Conservation (phyloP, 1,284 basidiomycete species). For the Tilletia indica region DNA sequence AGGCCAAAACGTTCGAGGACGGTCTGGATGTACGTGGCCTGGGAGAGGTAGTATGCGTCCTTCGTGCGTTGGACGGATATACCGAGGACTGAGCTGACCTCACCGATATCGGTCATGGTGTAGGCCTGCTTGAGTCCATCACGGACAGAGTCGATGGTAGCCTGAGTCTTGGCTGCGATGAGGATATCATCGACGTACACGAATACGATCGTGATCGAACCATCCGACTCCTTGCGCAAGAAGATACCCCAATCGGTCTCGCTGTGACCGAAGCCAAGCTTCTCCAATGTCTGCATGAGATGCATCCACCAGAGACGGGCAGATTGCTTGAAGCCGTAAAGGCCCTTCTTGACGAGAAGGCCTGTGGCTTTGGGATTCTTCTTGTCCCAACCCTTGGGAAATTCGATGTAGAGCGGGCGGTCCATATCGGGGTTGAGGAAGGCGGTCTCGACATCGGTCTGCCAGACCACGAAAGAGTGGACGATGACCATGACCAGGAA, state of each 20-base stretch:
- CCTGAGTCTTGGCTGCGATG: neutral
- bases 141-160: neutral
- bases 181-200: neutral
- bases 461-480: neutral
- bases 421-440: slow-evolving; percentile 3
- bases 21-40: neutral
- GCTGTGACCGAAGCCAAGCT: neutral
- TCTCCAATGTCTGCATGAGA: neutral
- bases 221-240: neutral
- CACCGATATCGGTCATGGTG: slow-evolving; percentile 6
- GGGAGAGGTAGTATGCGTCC: slow-evolving; percentile 2
- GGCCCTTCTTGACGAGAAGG: slow-evolving; percentile 8
- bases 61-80: slow-evolving; percentile 1
- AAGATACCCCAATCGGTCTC: slow-evolving; percentile 4
- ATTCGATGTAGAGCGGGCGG: slow-evolving; percentile 4
- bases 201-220: neutral
- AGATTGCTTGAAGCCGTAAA: neutral
- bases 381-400: neutral
- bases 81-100: neutral
- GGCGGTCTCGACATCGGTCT: slow-evolving; percentile 9
- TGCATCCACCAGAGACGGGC: slow-evolving; percentile 5
- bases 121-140: neutral
- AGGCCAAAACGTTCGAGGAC: slow-evolving; percentile 1
- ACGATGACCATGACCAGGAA: slow-evolving; percentile 5
- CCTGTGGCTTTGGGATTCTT: neutral